Conservation (phyloP, 2,329 filamentous ascomycete species). For the Calonectria montana region DNA sequence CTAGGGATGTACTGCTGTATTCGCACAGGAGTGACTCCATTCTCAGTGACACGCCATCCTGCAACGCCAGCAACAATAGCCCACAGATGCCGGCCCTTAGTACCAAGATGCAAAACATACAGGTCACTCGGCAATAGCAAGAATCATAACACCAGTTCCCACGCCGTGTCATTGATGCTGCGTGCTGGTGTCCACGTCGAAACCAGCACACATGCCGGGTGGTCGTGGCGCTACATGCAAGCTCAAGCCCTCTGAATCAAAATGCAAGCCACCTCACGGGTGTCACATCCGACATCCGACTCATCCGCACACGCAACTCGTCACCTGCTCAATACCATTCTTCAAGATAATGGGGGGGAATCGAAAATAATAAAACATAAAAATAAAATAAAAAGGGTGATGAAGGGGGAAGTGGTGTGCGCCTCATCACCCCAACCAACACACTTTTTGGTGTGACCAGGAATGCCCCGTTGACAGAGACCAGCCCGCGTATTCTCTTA, state of each 20-base stretch:
- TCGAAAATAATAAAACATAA: background rate
- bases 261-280: conserved; percentile 34
- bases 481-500: background rate
- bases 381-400: background rate
- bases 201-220: conserved; percentile 12
- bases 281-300: conserved; percentile 26
- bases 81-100: conserved; percentile 5
- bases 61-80: conserved; percentile 16
- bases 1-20: no score
- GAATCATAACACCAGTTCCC: conserved; percentile 6
- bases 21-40: background rate
- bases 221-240: conserved; percentile 24
- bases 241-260: conserved; percentile 31
- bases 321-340: conserved; percentile 4
- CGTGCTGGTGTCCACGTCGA: conserved; percentile 8
- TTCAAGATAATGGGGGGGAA: background rate
- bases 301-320: background rate
- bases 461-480: background rate
- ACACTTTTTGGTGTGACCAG: background rate
- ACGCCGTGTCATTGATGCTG: background rate
- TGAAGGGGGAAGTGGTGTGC: background rate
- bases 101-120: conserved; percentile 13
- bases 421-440: background rate
- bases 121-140: background rate
- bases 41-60: conserved; percentile 22